Conservation (phyloP, 1,284 basidiomycete genomes). For the Leccinum holopus region DNA sequence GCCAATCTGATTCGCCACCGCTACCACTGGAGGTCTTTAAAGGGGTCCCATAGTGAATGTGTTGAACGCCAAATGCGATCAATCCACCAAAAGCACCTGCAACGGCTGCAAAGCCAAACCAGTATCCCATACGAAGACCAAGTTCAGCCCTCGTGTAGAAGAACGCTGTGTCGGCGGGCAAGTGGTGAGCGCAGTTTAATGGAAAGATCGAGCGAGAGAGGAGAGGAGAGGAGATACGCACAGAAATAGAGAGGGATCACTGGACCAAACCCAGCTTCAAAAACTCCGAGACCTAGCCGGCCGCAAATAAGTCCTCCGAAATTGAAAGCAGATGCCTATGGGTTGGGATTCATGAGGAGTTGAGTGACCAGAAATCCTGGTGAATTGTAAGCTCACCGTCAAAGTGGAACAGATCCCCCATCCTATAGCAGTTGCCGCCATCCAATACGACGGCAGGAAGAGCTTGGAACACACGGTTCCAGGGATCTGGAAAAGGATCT, state of each 20-base stretch:
- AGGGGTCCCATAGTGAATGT: constrained; percentile 40
- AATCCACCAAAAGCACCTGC: constrained; percentile 80
- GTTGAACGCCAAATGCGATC: constrained; percentile 70
- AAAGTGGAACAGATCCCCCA: constrained; percentile 73
- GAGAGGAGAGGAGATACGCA: constrained; percentile 34
- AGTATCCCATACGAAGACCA: constrained; percentile 72
- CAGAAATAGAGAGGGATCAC: constrained; percentile 75
- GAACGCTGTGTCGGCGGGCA: constrained; percentile 45
- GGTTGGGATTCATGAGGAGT: not conserved
- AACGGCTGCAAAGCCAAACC: constrained; percentile 78
- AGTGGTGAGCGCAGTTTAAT: not conserved
- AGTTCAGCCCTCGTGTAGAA: constrained; percentile 74
- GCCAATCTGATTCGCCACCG: constrained; percentile 48
- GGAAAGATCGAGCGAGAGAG: not conserved
- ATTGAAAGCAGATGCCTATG: constrained; percentile 58
- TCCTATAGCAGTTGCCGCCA: constrained; percentile 61
- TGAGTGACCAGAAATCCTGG: not conserved
- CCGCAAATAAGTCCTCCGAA: constrained; percentile 57
- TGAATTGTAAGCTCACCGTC: constrained; percentile 44
- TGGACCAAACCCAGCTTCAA: constrained; percentile 74
- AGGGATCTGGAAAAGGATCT: constrained; percentile 74
- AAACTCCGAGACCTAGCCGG: constrained; percentile 63
- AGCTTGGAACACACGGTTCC: constrained; percentile 65
- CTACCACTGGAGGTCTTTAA: constrained; percentile 23
- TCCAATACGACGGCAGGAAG: constrained; percentile 63